Evolutionary conservation across 2,329 filamentous ascomycete genomes (phyloP).

Genomic region (Arachnomyces sp.): DNA sequence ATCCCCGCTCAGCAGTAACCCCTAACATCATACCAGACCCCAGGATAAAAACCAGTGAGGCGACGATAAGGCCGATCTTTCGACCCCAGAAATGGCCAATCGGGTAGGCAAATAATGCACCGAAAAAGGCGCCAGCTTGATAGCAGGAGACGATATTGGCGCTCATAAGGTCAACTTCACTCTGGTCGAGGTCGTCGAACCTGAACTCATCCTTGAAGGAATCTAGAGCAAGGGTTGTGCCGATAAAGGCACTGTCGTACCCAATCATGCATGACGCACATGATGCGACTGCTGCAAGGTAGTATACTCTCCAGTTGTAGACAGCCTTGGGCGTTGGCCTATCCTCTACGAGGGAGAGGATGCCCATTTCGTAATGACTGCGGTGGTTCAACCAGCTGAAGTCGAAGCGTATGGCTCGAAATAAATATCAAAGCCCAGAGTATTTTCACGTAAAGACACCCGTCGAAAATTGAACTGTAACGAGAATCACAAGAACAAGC

Average conservation of each 20-base stretch:
- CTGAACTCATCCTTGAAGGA: constrained; percentile 63
- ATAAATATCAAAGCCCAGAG: too few relatives aligned
- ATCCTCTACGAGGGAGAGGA: constrained; percentile 35
- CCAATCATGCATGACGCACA: constrained; percentile 53
- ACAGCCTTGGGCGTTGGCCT: constrained; percentile 49
- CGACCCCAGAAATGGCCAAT: constrained; percentile 61
- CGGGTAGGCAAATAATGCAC: constrained; percentile 60
- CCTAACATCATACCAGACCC: constrained; percentile 67
- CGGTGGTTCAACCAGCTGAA: neutral
- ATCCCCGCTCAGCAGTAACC: constrained; percentile 50
- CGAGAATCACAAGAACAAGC: too few relatives aligned
- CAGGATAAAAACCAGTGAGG: constrained; percentile 56
- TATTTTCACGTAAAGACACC: too few relatives aligned
- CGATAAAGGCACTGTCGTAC: constrained; percentile 69
- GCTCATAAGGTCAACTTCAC: constrained; percentile 51
- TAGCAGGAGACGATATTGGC: constrained; percentile 74
- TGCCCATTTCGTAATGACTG: constrained; percentile 25
- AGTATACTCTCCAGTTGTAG: constrained; percentile 54
- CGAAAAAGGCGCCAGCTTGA: constrained; percentile 78
- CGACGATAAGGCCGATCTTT: constrained; percentile 54
- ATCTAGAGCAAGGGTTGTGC: constrained; percentile 61
- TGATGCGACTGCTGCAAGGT: constrained; percentile 46
- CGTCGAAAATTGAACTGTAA: too few relatives aligned
- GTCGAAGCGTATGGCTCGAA: too few relatives aligned
- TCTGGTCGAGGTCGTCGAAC: constrained; percentile 44